Evolutionary conservation across 495 filamentous ascomycete species (phyloP).

Genomic region (Jackrogersella minutella): DNA sequence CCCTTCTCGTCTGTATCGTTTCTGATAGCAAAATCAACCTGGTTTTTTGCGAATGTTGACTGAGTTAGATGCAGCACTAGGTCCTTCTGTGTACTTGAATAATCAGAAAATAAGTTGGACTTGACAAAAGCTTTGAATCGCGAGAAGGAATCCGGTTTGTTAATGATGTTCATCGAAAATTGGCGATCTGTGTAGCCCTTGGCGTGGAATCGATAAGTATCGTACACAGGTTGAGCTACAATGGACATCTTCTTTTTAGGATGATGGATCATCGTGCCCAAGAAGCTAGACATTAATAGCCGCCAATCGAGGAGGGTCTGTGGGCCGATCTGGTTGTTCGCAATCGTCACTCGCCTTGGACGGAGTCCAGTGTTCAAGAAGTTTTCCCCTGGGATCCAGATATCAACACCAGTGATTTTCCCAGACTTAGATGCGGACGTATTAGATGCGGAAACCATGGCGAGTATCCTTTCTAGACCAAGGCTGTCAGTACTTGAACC

Average conservation of each 20-base stretch:
- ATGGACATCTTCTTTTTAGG: background rate
- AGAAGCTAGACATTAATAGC: background rate
- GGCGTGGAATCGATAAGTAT: slow-evolving; percentile 1
- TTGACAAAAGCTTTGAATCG: slow-evolving; percentile 13
- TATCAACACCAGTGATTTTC: slow-evolving; percentile 5
- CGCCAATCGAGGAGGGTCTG: slow-evolving; percentile 11
- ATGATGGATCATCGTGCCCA: background rate
- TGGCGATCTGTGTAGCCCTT: background rate
- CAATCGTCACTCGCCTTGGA: background rate
- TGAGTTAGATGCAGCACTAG: slow-evolving; percentile 22
- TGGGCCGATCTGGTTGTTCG: background rate
- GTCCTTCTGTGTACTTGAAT: background rate
- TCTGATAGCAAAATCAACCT: slow-evolving; percentile 21
- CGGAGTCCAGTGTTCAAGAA: background rate
- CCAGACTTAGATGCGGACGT: background rate
- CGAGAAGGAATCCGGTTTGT: background rate
- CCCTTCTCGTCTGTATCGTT: slow-evolving; percentile 28
- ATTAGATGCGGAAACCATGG: background rate
- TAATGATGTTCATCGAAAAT: background rate
- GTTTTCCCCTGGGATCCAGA: slow-evolving; percentile 20
- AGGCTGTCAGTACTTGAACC: background rate
- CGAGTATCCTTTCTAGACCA: background rate
- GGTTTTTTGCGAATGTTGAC: slow-evolving; percentile 6
- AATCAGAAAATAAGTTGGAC: slow-evolving; percentile 3
- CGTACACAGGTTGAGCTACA: slow-evolving; percentile 16